These are phyloP conservation scores for Turnera subulata DNA, from an alignment of 345 rosid species.

Conservation along the genomic window DNA sequence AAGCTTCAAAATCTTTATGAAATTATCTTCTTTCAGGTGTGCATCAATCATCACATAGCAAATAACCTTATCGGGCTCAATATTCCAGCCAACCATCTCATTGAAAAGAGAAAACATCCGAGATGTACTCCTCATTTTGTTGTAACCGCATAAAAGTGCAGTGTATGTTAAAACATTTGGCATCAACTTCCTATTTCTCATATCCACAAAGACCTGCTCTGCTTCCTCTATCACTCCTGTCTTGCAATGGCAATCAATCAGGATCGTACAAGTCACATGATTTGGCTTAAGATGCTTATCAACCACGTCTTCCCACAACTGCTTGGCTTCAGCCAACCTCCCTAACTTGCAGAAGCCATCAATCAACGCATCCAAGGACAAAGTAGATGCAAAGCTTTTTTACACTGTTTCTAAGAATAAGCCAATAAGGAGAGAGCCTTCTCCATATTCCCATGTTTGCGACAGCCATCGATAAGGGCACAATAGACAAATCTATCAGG, in stretches of 20 bases:
- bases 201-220: constrained; percentile 44
- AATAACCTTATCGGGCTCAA: constrained; percentile 61
- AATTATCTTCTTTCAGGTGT: constrained; percentile 47
- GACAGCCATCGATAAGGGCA: constrained; percentile 60
- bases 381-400: constrained; percentile 43
- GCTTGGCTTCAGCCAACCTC: constrained; percentile 30
- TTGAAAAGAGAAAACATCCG: constrained; percentile 52
- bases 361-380: constrained; percentile 59
- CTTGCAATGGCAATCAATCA: constrained; percentile 65
- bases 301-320: constrained; percentile 41
- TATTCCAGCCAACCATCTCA: constrained; percentile 49
- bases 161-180: constrained; percentile 58
- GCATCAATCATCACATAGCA: constrained; percentile 48
- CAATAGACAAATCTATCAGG: constrained; percentile 62
- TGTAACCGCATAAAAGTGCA: constrained; percentile 54
- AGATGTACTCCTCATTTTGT: constrained; percentile 34
- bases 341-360: constrained; percentile 58
- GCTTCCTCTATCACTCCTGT: constrained; percentile 53
- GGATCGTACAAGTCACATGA: constrained; percentile 59
- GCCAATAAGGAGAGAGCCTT: constrained; percentile 56
- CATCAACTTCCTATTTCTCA: constrained; percentile 46
- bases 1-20: constrained; percentile 38
- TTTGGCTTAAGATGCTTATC: constrained; percentile 42
- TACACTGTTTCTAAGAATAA: constrained; percentile 43
- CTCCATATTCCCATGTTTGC: constrained; percentile 53